These are phyloP conservation scores for Termitomyces sp. DNA, from an alignment of 768 basidiomycete species.

Conservation along the genomic window DNA sequence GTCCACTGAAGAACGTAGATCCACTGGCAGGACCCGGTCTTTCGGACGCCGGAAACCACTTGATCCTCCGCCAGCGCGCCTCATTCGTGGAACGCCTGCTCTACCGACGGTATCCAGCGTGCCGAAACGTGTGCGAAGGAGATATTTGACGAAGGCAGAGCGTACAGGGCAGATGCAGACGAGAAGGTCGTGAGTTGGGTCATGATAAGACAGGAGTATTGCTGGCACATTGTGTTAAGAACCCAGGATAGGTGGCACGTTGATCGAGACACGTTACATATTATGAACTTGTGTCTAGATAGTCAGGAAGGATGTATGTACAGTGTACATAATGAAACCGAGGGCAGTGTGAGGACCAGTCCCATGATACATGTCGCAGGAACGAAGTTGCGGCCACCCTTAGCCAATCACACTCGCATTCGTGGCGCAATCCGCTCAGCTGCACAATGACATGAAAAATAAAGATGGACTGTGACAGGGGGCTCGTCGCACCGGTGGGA, in stretches of 20 bases:
- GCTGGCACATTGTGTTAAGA: background rate
- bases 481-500: background rate
- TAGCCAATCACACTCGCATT: background rate
- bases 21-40: background rate
- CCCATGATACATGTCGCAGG: background rate
- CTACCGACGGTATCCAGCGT: no score
- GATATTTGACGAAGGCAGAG: background rate
- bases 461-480: background rate
- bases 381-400: background rate
- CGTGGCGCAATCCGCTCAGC: background rate
- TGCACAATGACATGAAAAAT: background rate
- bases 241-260: background rate
- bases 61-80: background rate
- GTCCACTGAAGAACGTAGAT: background rate
- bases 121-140: background rate
- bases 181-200: no score
- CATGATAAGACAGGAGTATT: background rate
- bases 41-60: background rate
- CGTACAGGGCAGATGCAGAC: background rate
- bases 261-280: background rate
- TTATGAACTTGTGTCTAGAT: background rate
- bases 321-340: background rate
- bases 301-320: background rate
- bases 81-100: background rate
- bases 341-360: background rate